Conservation (phyloP, 2,329 filamentous ascomycete species). For the Escovopsis sp. region DNA sequence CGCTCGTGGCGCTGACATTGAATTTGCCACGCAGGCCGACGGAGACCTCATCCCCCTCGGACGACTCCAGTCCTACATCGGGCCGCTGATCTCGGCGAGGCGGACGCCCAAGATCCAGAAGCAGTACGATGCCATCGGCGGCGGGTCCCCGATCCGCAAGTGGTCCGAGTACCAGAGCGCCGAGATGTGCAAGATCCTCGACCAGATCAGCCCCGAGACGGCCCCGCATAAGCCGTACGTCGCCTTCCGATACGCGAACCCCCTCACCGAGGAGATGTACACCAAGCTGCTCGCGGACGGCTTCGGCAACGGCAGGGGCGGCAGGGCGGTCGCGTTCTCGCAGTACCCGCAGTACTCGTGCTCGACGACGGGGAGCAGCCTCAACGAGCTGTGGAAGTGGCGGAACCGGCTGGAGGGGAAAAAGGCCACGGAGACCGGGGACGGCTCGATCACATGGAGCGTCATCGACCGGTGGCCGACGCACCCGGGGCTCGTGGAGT, state of each 20-base stretch:
- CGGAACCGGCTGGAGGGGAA: slow-evolving; percentile 75
- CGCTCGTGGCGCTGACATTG: slow-evolving; percentile 3
- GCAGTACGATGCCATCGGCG: slow-evolving; percentile 89
- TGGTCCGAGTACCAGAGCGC: slow-evolving; percentile 91
- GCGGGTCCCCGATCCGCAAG: slow-evolving; percentile 93
- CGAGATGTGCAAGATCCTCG: slow-evolving; percentile 96
- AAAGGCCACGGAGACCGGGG: slow-evolving; percentile 32
- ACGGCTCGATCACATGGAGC: slow-evolving; percentile 80
- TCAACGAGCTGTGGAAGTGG: slow-evolving; percentile 99
- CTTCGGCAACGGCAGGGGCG: slow-evolving; percentile 79
- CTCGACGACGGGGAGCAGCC: slow-evolving; percentile 86
- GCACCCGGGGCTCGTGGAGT: slow-evolving; percentile 80
- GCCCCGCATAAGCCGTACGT: slow-evolving; percentile 97
- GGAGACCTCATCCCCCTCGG: slow-evolving; percentile 92
- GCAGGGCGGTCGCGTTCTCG: slow-evolving; percentile 88
- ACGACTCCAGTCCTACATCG: slow-evolving; percentile 77
- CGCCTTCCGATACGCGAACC: slow-evolving; percentile 88
- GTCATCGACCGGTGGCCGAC: slow-evolving; percentile 96
- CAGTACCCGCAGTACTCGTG: slow-evolving; percentile 99
- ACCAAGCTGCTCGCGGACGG: slow-evolving; percentile 69
- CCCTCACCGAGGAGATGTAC: slow-evolving; percentile 92
- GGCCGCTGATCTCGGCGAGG: slow-evolving; percentile 70
- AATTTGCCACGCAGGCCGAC: slow-evolving; percentile 48
- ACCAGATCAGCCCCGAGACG: slow-evolving; percentile 79
- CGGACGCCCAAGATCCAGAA: slow-evolving; percentile 93